These are phyloP conservation scores for Thamnidium elegans DNA, from an alignment of 192 early-diverging fungal genomes.

Conservation along the genomic window DNA sequence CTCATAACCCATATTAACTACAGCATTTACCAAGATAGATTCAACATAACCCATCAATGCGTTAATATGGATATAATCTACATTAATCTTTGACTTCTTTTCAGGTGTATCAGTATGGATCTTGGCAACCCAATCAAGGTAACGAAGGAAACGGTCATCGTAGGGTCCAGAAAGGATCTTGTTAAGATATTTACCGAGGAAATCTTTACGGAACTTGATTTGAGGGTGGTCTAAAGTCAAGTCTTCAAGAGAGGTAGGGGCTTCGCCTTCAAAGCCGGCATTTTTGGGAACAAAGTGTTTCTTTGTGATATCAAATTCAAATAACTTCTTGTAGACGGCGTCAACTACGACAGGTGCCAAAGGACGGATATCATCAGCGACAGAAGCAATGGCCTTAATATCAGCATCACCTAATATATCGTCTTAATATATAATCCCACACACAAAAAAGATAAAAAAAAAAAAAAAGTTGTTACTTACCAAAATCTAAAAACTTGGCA, in stretches of 20 bases:
- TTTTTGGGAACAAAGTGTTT: slow-evolving; percentile 60
- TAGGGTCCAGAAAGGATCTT: slow-evolving; percentile 54
- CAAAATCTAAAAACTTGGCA: slow-evolving; percentile 69
- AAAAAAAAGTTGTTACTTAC: slow-evolving; percentile 23
- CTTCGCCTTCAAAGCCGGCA: slow-evolving; percentile 54
- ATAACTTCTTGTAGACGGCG: slow-evolving; percentile 72
- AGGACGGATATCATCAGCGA: slow-evolving; percentile 58
- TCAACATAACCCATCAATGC: slow-evolving; percentile 71
- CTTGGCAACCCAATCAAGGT: slow-evolving; percentile 77
- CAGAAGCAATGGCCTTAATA: slow-evolving; percentile 64
- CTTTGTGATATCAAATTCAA: slow-evolving; percentile 76
- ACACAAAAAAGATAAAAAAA: neutral
- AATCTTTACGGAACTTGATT: slow-evolving; percentile 79
- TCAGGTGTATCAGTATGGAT: slow-evolving; percentile 73
- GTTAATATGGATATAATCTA: slow-evolving; percentile 81
- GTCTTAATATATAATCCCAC: slow-evolving; percentile 24
- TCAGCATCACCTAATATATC: slow-evolving; percentile 44
- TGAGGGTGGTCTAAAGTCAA: slow-evolving; percentile 63
- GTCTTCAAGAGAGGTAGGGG: slow-evolving; percentile 35
- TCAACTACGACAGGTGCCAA: slow-evolving; percentile 74
- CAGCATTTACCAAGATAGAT: slow-evolving; percentile 48
- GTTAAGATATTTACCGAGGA: slow-evolving; percentile 67
- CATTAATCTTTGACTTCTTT: slow-evolving; percentile 77
- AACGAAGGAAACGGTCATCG: slow-evolving; percentile 59
- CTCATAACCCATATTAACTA: slow-evolving; percentile 53